Conservation (phyloP, 2,329 filamentous ascomycete species). For the Fusarium subglutinans region DNA sequence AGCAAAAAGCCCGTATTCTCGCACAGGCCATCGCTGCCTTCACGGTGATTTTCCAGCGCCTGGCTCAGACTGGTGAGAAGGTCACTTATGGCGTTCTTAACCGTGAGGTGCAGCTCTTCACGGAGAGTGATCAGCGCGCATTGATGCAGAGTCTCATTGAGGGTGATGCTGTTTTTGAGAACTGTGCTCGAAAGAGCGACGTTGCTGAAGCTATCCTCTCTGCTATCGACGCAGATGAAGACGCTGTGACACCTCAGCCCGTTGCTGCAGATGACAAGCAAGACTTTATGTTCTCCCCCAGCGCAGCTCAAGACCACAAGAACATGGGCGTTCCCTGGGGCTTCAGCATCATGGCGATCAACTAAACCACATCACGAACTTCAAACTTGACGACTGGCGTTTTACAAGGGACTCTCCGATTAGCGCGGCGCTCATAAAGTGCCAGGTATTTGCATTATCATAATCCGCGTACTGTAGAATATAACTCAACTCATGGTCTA, state of each 20-base stretch:
- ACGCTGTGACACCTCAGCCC: constrained; percentile 36
- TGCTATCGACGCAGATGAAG: constrained; percentile 41
- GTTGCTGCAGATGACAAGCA: constrained; percentile 38
- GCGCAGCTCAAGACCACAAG: constrained; percentile 38
- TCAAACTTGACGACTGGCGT: constrained; percentile 39
- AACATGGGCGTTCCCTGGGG: constrained; percentile 41
- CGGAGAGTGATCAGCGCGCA: constrained; percentile 42
- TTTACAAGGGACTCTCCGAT: constrained; percentile 19
- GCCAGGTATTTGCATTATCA: constrained; percentile 34
- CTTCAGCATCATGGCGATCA: constrained; percentile 43
- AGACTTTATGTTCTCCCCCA: constrained; percentile 36
- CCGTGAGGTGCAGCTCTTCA: constrained; percentile 41
- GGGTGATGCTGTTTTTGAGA: constrained; percentile 38
- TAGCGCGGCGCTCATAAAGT: constrained; percentile 25
- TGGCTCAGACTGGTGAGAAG: constrained; percentile 36
- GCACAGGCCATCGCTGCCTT: constrained; percentile 41
- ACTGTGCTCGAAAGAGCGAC: constrained; percentile 28
- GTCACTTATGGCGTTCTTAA: constrained; percentile 39
- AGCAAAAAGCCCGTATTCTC: constrained; percentile 39
- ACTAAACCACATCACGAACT: constrained; percentile 35
- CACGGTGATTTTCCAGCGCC: constrained; percentile 38
- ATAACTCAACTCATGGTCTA: constrained; percentile 45
- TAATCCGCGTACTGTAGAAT: constrained; percentile 35
- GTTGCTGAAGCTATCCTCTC: constrained; percentile 38
- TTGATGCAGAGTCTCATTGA: constrained; percentile 41